Percentiles rank a stretch among this genome's conserved stretches.
These are phyloP conservation scores for Blastocystis sp. DNA, from an alignment of 352 stramenopile species.

Conservation along the genomic window DNA sequence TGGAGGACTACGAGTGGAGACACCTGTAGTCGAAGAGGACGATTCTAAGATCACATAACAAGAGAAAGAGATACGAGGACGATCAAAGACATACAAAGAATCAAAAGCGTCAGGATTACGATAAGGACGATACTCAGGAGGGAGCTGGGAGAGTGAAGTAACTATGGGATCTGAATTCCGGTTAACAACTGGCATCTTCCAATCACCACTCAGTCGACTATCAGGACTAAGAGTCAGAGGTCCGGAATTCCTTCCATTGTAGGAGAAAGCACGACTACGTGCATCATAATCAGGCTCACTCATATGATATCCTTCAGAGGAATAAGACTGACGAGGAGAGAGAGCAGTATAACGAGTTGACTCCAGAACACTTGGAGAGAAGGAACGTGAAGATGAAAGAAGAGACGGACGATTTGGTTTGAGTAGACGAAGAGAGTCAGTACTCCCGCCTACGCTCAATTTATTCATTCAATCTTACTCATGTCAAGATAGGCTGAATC, in stretches of 20 bases:
- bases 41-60: not conserved
- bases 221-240: not conserved
- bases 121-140: not conserved
- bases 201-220: not conserved
- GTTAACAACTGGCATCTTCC: not conserved
- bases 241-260: not conserved
- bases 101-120: not conserved
- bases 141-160: not conserved
- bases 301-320: not conserved
- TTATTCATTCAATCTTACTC: too few relatives aligned
- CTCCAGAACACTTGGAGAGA: not conserved
- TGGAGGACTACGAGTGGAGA: not conserved
- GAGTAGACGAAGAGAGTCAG: not conserved
- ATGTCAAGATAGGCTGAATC: too few relatives aligned
- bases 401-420: not conserved
- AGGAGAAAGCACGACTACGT: not conserved
- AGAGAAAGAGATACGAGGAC: not conserved
- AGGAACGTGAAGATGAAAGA: not conserved
- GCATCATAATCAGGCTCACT: not conserved
- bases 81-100: not conserved
- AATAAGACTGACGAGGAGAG: not conserved
- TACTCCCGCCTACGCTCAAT: too few relatives aligned
- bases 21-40: not conserved
- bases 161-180: not conserved
- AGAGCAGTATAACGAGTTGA: not conserved